Evolutionary conservation across 2,329 filamentous ascomycete genomes (phyloP), one percentile per base, ranked within the genome.

Genomic region (Hypoxylon sp.): DNA sequence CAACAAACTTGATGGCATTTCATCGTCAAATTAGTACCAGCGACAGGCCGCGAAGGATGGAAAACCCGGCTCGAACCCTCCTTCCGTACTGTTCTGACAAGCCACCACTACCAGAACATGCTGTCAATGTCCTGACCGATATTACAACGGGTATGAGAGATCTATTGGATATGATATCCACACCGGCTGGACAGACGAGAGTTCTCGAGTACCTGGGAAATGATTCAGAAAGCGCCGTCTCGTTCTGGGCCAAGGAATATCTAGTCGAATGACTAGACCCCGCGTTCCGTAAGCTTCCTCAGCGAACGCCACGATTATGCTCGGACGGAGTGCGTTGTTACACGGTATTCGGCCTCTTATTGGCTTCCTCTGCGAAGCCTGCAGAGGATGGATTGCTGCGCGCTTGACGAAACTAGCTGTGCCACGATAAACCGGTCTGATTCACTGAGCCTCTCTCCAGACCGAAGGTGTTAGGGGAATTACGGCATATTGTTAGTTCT

Each of bases 1-100:
- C 79, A n/a, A 57, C 72, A 1, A 78, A 76, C 9, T 73, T 87
- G 21, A 74, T 77, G n/a, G 69, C 75, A 0, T 80, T 86, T 60
- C 75, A 77, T 56, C 71, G 71, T 49, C 76, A 80, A 63, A 65
- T 79, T 2, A 63, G 51, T 69, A 75, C 68, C 6, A 59, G 64
- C 21, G 49, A 51, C 17, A 49, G 53, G 10, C 10, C 50, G 14
- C 56, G 25, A 48, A 74, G 60, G 55, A 50, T 50, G 5, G 38
- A 65, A 2, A 72, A 65, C n/a, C 68, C 73, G 41, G 71, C 67
- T 46, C 73, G 70, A 21, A 58, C 46, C n/a, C 73, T 82, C 41
- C 75, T 82, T 25, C 77, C 78, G 3, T 77, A 78, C 62, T 80
- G 78, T 67, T 74, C 76, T n/a, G 67, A 73, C 6, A 61, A 49